A percentile compares a stretch with the other conserved stretches of the same genome.
Evolutionary conservation across 1,139 yeast species (phyloP).

Genomic region (Candida tunisiensis): DNA sequence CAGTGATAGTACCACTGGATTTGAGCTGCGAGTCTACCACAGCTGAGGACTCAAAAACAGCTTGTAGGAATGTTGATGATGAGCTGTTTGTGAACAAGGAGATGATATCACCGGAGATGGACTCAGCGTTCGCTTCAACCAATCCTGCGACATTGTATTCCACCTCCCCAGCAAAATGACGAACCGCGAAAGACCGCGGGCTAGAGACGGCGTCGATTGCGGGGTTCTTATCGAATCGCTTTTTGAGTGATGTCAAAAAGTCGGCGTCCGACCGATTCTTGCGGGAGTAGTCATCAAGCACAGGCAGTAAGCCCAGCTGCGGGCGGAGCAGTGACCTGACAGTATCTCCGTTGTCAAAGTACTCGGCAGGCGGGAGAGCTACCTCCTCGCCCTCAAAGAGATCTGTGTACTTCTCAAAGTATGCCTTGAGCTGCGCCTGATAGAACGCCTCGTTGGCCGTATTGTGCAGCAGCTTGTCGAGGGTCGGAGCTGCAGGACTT

Average conservation of each 20-base stretch:
- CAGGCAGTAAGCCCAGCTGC: slow-evolving; percentile 19
- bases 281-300: slow-evolving; percentile 23
- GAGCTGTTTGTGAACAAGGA: slow-evolving; percentile 22
- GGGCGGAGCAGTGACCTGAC: slow-evolving; percentile 21
- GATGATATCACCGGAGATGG: slow-evolving; percentile 24
- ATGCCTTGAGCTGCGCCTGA: slow-evolving; percentile 20
- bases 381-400: slow-evolving; percentile 24
- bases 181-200: slow-evolving; percentile 17
- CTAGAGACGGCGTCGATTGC: slow-evolving; percentile 14
- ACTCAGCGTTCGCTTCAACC: slow-evolving; percentile 19
- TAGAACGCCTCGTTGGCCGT: slow-evolving; percentile 25
- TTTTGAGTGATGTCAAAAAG: slow-evolving; percentile 16
- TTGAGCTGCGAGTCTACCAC: slow-evolving; percentile 19
- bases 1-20: slow-evolving; percentile 19
- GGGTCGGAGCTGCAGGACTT: slow-evolving; percentile 17
- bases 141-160: slow-evolving; percentile 19
- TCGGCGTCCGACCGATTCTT: slow-evolving; percentile 19
- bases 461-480: slow-evolving; percentile 24
- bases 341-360: slow-evolving; percentile 24
- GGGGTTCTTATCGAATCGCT: slow-evolving; percentile 18
- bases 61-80: slow-evolving; percentile 21
- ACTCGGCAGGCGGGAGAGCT: slow-evolving; percentile 19
- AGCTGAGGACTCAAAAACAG: slow-evolving; percentile 20
- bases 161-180: slow-evolving; percentile 26
- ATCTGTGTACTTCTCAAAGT: slow-evolving; percentile 21